Evolutionary conservation across 202 grass and related monocot genomes (phyloP).

Genomic region (Zizania palustris): DNA sequence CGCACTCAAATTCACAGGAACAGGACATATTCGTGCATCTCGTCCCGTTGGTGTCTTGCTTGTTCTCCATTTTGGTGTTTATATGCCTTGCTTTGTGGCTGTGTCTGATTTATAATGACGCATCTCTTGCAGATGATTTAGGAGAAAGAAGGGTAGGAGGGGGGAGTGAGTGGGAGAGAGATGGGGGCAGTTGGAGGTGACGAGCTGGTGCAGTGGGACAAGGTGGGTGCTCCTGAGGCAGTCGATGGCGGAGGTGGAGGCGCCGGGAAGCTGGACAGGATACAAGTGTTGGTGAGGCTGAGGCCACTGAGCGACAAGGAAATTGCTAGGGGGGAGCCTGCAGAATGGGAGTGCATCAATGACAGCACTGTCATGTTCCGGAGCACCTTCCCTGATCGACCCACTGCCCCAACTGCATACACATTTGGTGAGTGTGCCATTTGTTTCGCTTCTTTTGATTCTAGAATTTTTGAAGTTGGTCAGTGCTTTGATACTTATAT

Average conservation of each 20-base stretch:
- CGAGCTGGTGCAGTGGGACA: conserved; percentile 51
- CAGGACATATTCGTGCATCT: conserved; percentile 45
- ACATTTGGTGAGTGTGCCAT: conserved; percentile 75
- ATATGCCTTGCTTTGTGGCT: conserved; percentile 50
- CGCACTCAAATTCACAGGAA: conserved; percentile 46
- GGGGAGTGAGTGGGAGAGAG: conserved; percentile 23
- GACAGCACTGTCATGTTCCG: conserved; percentile 84
- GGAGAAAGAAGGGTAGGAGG: background rate
- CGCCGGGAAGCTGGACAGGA: conserved; percentile 63
- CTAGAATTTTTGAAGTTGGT: background rate
- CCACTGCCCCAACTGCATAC: conserved; percentile 69
- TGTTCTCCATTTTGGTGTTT: conserved; percentile 32
- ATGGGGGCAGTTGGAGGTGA: conserved; percentile 80
- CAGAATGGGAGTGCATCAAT: conserved; percentile 95
- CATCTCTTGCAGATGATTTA: conserved; percentile 53
- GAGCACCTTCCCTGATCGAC: conserved; percentile 70
- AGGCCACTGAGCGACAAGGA: conserved; percentile 87
- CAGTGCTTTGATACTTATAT: conserved; percentile 13
- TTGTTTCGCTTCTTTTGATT: background rate
- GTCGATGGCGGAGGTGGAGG: conserved; percentile 46
- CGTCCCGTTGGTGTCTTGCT: conserved; percentile 28
- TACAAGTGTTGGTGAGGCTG: conserved; percentile 83
- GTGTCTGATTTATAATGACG: conserved; percentile 33
- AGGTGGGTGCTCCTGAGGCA: conserved; percentile 39
- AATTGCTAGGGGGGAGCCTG: conserved; percentile 63